Evolutionary conservation across 2,329 filamentous ascomycete species (phyloP).

Genomic region (Fusarium austroafricanum): DNA sequence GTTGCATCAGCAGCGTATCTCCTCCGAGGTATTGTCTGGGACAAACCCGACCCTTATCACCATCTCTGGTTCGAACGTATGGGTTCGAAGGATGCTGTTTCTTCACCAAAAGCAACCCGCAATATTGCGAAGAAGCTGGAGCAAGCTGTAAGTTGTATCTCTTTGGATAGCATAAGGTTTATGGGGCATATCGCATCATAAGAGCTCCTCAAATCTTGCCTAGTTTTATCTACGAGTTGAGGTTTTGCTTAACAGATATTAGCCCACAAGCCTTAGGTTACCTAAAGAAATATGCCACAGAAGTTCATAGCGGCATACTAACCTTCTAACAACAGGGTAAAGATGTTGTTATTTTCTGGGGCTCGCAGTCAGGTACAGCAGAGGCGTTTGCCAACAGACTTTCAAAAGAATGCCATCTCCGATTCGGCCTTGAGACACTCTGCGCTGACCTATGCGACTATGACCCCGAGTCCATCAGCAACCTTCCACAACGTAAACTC

Average conservation of each 20-base stretch:
- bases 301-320: too few relatives aligned
- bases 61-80: conserved; percentile 62
- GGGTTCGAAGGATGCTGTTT: conserved; percentile 47
- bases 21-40: conserved; percentile 58
- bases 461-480: conserved; percentile 54
- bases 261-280: too few relatives aligned
- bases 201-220: too few relatives aligned
- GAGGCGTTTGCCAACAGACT: conserved; percentile 91
- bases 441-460: conserved; percentile 67
- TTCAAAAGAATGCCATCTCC: conserved; percentile 88
- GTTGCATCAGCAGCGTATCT: conserved; percentile 51
- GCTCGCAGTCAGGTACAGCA: conserved; percentile 94
- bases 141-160: conserved; percentile 40
- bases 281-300: too few relatives aligned
- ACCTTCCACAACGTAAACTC: conserved; percentile 42
- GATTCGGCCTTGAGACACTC: conserved; percentile 91
- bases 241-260: too few relatives aligned
- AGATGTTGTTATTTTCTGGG: conserved; percentile 94
- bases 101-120: conserved; percentile 53
- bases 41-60: conserved; percentile 61
- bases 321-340: conserved; percentile 58
- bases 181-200: too few relatives aligned
- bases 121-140: conserved; percentile 56
- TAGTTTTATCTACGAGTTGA: too few relatives aligned
- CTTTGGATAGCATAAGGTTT: too few relatives aligned